Base-by-base conservation (phyloP, 2,329 filamentous ascomycete genomes). In the Claviceps pazoutovae region DNA sequence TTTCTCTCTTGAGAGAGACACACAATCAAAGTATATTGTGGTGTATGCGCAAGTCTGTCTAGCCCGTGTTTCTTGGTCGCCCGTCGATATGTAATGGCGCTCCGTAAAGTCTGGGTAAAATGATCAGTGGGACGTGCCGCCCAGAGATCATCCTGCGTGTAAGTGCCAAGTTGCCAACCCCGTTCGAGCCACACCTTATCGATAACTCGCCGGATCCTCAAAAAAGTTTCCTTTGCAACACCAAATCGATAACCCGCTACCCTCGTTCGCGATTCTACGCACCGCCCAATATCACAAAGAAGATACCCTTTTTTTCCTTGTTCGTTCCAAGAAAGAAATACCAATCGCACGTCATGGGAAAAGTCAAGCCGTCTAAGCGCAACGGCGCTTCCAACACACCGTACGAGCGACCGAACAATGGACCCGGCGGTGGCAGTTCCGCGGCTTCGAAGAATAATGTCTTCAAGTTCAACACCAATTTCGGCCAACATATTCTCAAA, bases 381-480 rank as follows among this genome's bases (percentile, higher is more conserved):
- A 71, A 74, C 58, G 64, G 68, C 64, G 69, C 69, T 54, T 66
- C 70, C 51, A 64, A 65, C 30, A 62, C 62, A 1, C 68, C 68
- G 0, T 74, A 75, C 59, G 71, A 74, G 23, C 67, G 71, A 51
- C 64, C 66, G 16, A 56, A 54, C 41, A 55, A 56, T 13, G 53
- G 58, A 49, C 52, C 53, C 46, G 56, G 53, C 51, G 21, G 17
- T 16, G 56, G 53, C 51, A 30, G 17, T 16, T 23, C 49, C 5
- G 48, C 42, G 4, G 51, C 58, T n/a, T 58, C 55, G 53, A 73
- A 73, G 62, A 89, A 95, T 72, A 90, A 87, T 61, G 88, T 96
- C 68, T 97, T 97, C 80, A 95, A 94, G 67, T 95, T 96, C 81
- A 95, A 95, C 74, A 93, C 86, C 60, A 75, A 91, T 66, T 80